These are phyloP conservation scores for Sclerotinia sclerotiorum DNA, from an alignment of 2,329 filamentous ascomycete species.

Conservation along the genomic window DNA sequence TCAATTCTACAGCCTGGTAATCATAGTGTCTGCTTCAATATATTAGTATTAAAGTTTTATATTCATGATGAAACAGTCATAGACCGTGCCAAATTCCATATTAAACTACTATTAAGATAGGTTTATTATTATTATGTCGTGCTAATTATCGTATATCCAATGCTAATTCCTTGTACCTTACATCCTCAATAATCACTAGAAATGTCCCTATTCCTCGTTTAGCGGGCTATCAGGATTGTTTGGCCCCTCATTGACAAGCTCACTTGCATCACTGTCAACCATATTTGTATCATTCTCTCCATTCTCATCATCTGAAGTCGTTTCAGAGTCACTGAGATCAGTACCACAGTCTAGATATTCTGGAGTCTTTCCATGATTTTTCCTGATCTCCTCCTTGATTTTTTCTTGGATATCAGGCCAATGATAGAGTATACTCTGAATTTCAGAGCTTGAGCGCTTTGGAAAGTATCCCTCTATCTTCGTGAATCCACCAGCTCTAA, in stretches of 20 bases:
- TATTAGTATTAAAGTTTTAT: not conserved
- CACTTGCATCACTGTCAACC: not conserved
- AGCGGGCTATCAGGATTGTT: not conserved
- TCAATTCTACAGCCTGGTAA: not conserved
- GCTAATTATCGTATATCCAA: not conserved
- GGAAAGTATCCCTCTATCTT: conserved; percentile 2
- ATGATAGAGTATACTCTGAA: conserved; percentile 1
- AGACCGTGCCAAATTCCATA: too few relatives aligned
- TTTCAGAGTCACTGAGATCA: conserved; percentile 13
- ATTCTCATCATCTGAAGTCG: not conserved
- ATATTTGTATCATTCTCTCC: not conserved
- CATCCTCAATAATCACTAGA: not conserved
- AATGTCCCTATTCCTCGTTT: not conserved
- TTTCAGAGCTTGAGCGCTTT: not conserved
- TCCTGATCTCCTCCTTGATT: not conserved
- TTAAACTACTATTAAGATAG: not conserved
- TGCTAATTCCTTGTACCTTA: not conserved
- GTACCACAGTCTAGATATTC: not conserved
- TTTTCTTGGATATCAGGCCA: conserved; percentile 18
- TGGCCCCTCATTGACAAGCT: not conserved
- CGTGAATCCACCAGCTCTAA: conserved; percentile 1
- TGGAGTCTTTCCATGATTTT: not conserved
- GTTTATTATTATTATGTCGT: not conserved
- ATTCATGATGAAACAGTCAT: not conserved
- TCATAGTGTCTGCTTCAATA: not conserved